Evolutionary conservation across 371 early-diverging fungal genomes (phyloP), one percentile per base, ranked within the genome.

Genomic region (Mucor racemosus): DNA sequence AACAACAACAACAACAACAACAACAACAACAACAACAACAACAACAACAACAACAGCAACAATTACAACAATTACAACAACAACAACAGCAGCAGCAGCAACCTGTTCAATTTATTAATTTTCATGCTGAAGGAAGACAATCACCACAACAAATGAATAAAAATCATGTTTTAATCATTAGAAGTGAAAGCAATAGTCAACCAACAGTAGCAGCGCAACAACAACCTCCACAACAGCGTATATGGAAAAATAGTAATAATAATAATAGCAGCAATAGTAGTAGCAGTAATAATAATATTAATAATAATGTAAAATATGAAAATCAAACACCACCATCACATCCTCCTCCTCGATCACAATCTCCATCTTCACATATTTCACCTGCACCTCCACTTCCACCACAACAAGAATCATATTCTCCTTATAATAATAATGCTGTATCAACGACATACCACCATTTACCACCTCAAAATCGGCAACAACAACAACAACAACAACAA

Each of bases 61-160:
- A 50, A 35, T 54, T 36, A 34, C 60, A 66, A 35, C 64, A 64
- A 34, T 58, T 36, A 39, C 48, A 53, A 11, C 62, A 61, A n/a
- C 63, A 62, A 9, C 33, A 13, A 48, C 62, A 54, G 39, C 65
- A 46, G 31, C 70, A 61, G 14, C 41, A 31, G 7, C 39, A 55
- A 11, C 62, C 70, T 57, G 65, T 65, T 36, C 70, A 70, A 31
- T 65, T 65, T 38, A 70, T 66, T 34, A 70, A 70, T 42, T 62
- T 66, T n/a, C 71, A 70, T 62, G 66, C 62, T 2, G 68, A 68
- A 17, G 53, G 40, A 7, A 62, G 68, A 57, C 62, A 62, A 41
- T 36, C 44, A 0, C 26, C 62, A 26, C 19, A 44, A 7, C 35
- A 42, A 15, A 44, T 19, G 10, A 68, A 58, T n/a, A 62, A 63